Percentiles rank a stretch among this genome's conserved stretches.
Conservation (phyloP, 164 flowering plant species). For the Brasenia schreberi region DNA sequence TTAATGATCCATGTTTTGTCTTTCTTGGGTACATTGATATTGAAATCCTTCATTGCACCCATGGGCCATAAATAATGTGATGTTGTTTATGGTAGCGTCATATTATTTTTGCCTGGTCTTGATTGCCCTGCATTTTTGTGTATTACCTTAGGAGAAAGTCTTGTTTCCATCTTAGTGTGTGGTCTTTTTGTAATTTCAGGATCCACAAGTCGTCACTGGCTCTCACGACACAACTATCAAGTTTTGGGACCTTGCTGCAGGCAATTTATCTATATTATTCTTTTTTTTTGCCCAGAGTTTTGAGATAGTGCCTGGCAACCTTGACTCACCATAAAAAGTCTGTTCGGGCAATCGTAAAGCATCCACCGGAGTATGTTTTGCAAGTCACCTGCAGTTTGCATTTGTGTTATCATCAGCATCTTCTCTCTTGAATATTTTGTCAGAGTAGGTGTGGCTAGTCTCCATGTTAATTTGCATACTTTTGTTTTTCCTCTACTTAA, state of each 20-base stretch:
- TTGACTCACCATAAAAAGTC: conserved; percentile 97
- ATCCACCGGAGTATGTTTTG: conserved; percentile 76
- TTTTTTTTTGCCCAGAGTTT: neutral
- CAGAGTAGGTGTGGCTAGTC: too few species aligned
- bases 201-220: conserved; percentile 98
- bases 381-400: neutral
- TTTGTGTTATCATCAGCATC: neutral
- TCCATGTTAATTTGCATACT: neutral
- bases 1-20: too few species aligned
- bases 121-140: too few species aligned
- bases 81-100: too few species aligned
- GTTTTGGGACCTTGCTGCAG: conserved; percentile 96
- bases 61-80: too few species aligned
- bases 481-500: neutral
- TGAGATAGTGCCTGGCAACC: conserved; percentile 30
- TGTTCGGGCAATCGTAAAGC: conserved; percentile 92
- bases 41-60: too few species aligned
- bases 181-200: conserved; percentile 31
- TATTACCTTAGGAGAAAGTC: too few species aligned
- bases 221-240: conserved; percentile 94
- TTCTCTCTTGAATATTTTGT: neutral
- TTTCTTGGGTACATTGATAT: too few species aligned
- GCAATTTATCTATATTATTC: conserved; percentile 19
- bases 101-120: too few species aligned
- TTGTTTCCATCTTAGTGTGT: too few species aligned